A percentile compares a stretch with the other conserved stretches of the same genome.
These are phyloP conservation scores for Iris macrosiphon DNA, from an alignment of 106 monocot genomes.

Conservation along the genomic window DNA sequence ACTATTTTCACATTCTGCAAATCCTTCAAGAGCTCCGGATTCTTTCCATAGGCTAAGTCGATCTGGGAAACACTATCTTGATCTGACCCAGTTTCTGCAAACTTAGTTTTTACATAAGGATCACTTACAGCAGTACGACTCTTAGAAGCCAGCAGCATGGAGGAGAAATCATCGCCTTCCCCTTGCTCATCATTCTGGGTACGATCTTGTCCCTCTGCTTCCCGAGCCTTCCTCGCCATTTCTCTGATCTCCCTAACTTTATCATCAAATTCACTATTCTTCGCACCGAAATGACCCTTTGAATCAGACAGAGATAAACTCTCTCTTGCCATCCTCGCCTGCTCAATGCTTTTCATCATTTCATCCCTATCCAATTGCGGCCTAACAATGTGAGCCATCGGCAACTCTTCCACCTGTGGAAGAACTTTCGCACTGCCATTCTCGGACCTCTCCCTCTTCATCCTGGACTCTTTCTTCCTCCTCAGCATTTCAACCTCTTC, in stretches of 20 bases:
- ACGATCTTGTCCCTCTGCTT: constrained; percentile 27
- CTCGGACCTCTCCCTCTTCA: constrained; percentile 30
- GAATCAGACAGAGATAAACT: constrained; percentile 4
- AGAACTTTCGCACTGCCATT: constrained; percentile 48
- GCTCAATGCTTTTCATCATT: constrained; percentile 36
- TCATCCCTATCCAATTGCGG: constrained; percentile 56
- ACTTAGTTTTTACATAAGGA: constrained; percentile 3
- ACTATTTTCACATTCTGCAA: neutral
- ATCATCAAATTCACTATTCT: constrained; percentile 33
- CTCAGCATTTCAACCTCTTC: constrained; percentile 75
- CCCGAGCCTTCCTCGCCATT: constrained; percentile 48
- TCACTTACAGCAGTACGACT: neutral
- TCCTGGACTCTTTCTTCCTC: constrained; percentile 60
- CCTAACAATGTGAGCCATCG: constrained; percentile 12
- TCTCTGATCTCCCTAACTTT: constrained; percentile 52
- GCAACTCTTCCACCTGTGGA: constrained; percentile 15
- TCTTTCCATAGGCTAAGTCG: neutral
- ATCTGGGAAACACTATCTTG: neutral
- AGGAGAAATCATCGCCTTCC: constrained; percentile 9
- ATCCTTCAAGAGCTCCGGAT: neutral
- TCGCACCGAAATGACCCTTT: neutral
- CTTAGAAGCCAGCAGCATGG: neutral
- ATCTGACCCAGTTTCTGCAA: neutral
- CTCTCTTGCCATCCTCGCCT: constrained; percentile 16
- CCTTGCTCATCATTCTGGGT: constrained; percentile 7